Base-by-base conservation (phyloP, 2,329 filamentous ascomycete species). In the Zasmidium cellare region DNA sequence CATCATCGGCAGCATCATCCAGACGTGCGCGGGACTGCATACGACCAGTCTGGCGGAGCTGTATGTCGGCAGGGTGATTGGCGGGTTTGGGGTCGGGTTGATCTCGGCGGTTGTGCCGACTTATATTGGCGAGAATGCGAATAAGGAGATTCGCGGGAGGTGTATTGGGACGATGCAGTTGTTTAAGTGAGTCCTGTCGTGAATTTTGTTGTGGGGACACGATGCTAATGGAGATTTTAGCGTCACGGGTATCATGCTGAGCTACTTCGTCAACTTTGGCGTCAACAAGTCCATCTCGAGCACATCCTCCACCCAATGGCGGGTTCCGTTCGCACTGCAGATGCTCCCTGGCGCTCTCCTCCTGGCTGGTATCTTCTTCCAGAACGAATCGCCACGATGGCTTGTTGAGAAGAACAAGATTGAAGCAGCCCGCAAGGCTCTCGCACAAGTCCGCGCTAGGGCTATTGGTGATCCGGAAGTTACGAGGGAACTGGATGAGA, bases 231-330 rank as follows among this genome's bases (percentile, higher is more conserved):
- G 45, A 2, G 9, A n/a, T 16, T n/a, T 2, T 66, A 77, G 75
- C 61, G 76, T 78, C 20, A 76, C 75, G 0, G 76, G 76, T 12
- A 81, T 80, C 20, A 81, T 78, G 51, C 68, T 82, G 18, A 76
- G 77, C 35, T 82, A 82, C 71, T 82, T 81, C 71, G 75, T 82
- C 54, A 80, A 82, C 67, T 83, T 81, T 60, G 80, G 80, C 35
- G 79, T 82, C 47, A 69, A 74, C 19, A 69, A 76, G 23, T 74
- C 77, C 50, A 76, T 82, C 53, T 73, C 71, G n/a, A 57, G 67
- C 11, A 69, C 74, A 3, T 74, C 75, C 38, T 75, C 78, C 2
- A 75, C 73, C n/a, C 81, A 83, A 68, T 84, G 81, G 80, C 76
- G 80, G 7, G 72, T 82, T 3, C 80, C 81, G 0, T 80, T 83